Evolutionary conservation across 441 rosid genomes (phyloP).

Genomic region (Isatis lusitanica): DNA sequence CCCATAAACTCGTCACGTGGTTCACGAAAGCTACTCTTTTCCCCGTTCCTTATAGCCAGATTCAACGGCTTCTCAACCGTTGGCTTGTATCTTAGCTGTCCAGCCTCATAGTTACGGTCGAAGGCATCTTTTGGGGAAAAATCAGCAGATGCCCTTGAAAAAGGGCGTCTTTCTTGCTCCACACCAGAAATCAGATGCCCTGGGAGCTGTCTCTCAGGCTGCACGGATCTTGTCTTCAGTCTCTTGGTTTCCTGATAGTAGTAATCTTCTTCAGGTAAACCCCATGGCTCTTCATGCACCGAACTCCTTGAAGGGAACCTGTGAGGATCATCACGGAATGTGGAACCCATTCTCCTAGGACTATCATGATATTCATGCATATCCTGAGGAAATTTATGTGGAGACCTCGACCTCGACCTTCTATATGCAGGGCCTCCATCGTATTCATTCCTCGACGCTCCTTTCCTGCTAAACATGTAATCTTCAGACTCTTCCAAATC

Average conservation of each 20-base stretch:
- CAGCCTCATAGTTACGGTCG: slow-evolving; percentile 48
- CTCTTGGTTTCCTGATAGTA: slow-evolving; percentile 64
- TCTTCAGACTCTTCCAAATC: slow-evolving; percentile 57
- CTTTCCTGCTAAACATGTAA: slow-evolving; percentile 56
- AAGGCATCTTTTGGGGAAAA: slow-evolving; percentile 53
- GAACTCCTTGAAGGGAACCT: slow-evolving; percentile 47
- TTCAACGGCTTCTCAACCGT: slow-evolving; percentile 41
- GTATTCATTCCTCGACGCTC: slow-evolving; percentile 41
- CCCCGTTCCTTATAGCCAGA: slow-evolving; percentile 44
- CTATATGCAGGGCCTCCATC: slow-evolving; percentile 49
- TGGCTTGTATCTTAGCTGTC: slow-evolving; percentile 52
- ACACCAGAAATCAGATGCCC: slow-evolving; percentile 64
- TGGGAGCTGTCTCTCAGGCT: slow-evolving; percentile 67
- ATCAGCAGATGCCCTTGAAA: slow-evolving; percentile 54
- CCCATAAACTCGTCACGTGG: slow-evolving; percentile 54
- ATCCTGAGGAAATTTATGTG: slow-evolving; percentile 53
- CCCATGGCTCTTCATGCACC: slow-evolving; percentile 74
- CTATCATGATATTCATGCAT: slow-evolving; percentile 54
- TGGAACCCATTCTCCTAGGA: slow-evolving; percentile 57
- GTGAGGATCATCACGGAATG: slow-evolving; percentile 48
- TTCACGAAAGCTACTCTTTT: slow-evolving; percentile 52
- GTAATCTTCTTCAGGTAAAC: slow-evolving; percentile 67
- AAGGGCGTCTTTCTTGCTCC: slow-evolving; percentile 55
- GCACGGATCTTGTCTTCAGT: slow-evolving; percentile 60
- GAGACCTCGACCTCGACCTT: slow-evolving; percentile 47